A percentile compares a stretch with the other conserved stretches of the same genome.
These are phyloP conservation scores for Leonotis leonurus DNA, from an alignment of 257 asterid species.

Conservation along the genomic window DNA sequence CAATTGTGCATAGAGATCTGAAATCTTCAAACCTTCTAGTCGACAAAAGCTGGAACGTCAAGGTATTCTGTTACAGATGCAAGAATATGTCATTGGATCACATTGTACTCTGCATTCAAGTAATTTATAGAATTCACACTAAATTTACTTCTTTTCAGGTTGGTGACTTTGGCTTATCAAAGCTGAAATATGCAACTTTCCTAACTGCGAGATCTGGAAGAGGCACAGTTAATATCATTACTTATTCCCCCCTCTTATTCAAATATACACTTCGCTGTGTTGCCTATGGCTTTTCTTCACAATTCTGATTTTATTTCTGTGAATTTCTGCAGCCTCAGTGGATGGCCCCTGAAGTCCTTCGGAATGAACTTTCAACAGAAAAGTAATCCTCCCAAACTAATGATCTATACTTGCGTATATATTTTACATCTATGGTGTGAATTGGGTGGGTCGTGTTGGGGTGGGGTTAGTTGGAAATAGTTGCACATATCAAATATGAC, in stretches of 20 bases:
- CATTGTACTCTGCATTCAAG: background rate
- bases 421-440: background rate
- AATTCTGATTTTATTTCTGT: constrained; percentile 6
- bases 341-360: constrained; percentile 92
- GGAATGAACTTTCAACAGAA: constrained; percentile 70
- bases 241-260: background rate
- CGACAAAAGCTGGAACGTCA: constrained; percentile 69
- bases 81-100: background rate
- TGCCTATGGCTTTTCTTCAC: background rate
- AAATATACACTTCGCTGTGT: background rate
- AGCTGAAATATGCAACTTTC: constrained; percentile 48
- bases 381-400: constrained; percentile 36
- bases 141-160: constrained; percentile 35
- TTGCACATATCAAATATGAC: background rate
- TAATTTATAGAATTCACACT: background rate
- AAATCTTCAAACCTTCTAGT: constrained; percentile 81
- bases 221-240: constrained; percentile 57
- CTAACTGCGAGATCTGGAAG: constrained; percentile 54
- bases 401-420: background rate
- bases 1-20: constrained; percentile 72
- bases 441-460: background rate
- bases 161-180: constrained; percentile 82
- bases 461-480: background rate
- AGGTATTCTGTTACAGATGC: constrained; percentile 34
- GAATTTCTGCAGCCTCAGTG: constrained; percentile 59